A percentile compares a stretch with the other conserved stretches of the same genome.
These are phyloP conservation scores for Metschnikowia baotianmanensis DNA, from an alignment of 805 yeast species.

Conservation along the genomic window DNA sequence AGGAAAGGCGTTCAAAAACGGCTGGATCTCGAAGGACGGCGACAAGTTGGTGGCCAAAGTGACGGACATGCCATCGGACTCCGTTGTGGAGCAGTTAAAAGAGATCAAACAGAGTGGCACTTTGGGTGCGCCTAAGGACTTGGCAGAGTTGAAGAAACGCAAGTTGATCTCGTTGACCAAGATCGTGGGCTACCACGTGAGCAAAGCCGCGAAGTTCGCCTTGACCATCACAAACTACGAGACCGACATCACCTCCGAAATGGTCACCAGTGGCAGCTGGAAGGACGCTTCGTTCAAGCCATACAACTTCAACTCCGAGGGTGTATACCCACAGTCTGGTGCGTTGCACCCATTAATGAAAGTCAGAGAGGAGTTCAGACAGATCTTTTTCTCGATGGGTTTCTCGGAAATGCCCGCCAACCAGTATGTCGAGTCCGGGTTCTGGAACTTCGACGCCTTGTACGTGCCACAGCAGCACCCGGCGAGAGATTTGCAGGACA, in stretches of 20 bases:
- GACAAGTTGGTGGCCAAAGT: conserved; percentile 69
- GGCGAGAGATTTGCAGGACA: conserved; percentile 98
- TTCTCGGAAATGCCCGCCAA: conserved; percentile 99
- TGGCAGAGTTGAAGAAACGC: conserved; percentile 89
- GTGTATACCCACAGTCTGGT: conserved; percentile 81
- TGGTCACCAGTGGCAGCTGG: conserved; percentile 84
- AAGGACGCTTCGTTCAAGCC: conserved; percentile 83
- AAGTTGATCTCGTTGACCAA: conserved; percentile 74
- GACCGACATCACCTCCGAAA: conserved; percentile 92
- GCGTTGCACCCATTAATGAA: conserved; percentile 95
- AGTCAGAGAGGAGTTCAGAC: conserved; percentile 96
- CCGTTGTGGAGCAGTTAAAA: conserved; percentile 61
- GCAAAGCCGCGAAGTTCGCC: conserved; percentile 83
- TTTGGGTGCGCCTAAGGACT: conserved; percentile 59
- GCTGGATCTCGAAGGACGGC: conserved; percentile 91
- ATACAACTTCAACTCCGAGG: conserved; percentile 94
- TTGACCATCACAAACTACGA: conserved; percentile 76
- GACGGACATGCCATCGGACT: conserved; percentile 57
- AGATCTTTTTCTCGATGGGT: conserved; percentile 96
- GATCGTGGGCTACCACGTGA: conserved; percentile 68
- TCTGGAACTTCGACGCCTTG: conserved; percentile 98
- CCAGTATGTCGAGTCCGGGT: conserved; percentile 96
- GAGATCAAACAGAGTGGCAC: conserved; percentile 56
- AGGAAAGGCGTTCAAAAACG: conserved; percentile 95
- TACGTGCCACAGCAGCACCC: conserved; percentile 99